These are phyloP conservation scores for Chimonanthus praecox DNA, from an alignment of 164 flowering plant species.

Conservation along the genomic window DNA sequence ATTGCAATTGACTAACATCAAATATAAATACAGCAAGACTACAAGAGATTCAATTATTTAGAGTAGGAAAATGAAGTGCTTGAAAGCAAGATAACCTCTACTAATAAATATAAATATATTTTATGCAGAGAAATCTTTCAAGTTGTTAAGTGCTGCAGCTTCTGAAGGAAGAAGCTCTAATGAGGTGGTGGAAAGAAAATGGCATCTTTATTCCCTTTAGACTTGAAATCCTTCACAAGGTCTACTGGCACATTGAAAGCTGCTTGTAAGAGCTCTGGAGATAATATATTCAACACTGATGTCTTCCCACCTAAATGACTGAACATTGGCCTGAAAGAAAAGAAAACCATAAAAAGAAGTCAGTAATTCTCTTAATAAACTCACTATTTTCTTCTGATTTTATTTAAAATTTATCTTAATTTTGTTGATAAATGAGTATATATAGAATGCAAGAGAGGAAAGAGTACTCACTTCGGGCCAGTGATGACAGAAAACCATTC, in stretches of 20 bases:
- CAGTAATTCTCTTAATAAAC: background rate
- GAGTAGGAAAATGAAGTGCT: too few relatives aligned
- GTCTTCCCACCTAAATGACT: constrained; percentile 48
- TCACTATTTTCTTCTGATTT: too few relatives aligned
- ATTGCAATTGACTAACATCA: too few relatives aligned
- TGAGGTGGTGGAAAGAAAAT: constrained; percentile 49
- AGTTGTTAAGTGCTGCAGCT: background rate
- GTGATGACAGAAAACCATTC: constrained; percentile 61
- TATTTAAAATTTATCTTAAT: too few relatives aligned
- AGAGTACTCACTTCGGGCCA: constrained; percentile 41
- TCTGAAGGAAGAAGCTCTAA: background rate
- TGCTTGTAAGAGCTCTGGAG: constrained; percentile 54
- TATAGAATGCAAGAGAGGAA: background rate
- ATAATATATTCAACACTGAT: constrained; percentile 40
- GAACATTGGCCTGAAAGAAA: constrained; percentile 39
- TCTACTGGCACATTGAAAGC: constrained; percentile 42
- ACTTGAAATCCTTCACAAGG: background rate
- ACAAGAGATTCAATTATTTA: too few relatives aligned
- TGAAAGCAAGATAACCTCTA: background rate
- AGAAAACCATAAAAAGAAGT: background rate
- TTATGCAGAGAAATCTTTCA: background rate
- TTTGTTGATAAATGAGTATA: background rate
- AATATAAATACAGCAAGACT: too few relatives aligned
- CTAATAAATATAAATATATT: too few relatives aligned
- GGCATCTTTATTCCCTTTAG: constrained; percentile 14